Conservation (phyloP, 2,329 filamentous ascomycete genomes). For the Teratosphaeria zuluensis region DNA sequence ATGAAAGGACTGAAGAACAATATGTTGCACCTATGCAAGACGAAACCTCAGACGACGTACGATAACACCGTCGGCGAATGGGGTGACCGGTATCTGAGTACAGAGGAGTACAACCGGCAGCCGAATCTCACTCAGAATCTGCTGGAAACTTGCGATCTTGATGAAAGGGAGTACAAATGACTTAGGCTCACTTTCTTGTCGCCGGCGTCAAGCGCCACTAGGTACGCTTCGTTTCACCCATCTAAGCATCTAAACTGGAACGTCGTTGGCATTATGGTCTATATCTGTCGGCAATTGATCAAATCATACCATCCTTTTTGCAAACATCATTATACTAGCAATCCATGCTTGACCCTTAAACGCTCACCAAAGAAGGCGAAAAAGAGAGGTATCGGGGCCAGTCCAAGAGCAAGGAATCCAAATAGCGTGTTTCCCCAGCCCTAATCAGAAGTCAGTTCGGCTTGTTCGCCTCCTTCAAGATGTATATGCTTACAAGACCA, state of each 20-base stretch:
- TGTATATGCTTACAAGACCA: constrained; percentile 30
- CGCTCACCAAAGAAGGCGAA: constrained; percentile 38
- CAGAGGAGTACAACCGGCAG: constrained; percentile 25
- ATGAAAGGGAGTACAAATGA: constrained; percentile 5
- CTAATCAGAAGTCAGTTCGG: neutral
- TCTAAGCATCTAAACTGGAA: neutral
- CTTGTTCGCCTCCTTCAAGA: neutral
- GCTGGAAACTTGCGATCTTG: constrained; percentile 12
- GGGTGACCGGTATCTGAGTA: constrained; percentile 26
- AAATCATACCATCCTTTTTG: neutral
- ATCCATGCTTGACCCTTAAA: constrained; percentile 1
- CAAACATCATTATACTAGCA: neutral
- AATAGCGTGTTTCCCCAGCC: constrained; percentile 52
- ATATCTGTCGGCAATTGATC: neutral
- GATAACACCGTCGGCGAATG: constrained; percentile 27
- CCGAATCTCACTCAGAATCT: constrained; percentile 20
- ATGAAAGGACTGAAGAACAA: constrained; percentile 28
- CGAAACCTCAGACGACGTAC: constrained; percentile 33
- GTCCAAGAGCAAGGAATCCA: constrained; percentile 40
- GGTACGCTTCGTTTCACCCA: no score
- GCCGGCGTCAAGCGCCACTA: no score
- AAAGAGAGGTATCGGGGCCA: constrained; percentile 36
- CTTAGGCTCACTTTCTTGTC: no score
- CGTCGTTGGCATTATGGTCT: neutral
- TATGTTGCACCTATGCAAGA: constrained; percentile 31